Percentiles rank a stretch among this genome's conserved stretches.
Conservation (phyloP, 2,329 filamentous ascomycete species). For the Pseudocercospora crystallina region DNA sequence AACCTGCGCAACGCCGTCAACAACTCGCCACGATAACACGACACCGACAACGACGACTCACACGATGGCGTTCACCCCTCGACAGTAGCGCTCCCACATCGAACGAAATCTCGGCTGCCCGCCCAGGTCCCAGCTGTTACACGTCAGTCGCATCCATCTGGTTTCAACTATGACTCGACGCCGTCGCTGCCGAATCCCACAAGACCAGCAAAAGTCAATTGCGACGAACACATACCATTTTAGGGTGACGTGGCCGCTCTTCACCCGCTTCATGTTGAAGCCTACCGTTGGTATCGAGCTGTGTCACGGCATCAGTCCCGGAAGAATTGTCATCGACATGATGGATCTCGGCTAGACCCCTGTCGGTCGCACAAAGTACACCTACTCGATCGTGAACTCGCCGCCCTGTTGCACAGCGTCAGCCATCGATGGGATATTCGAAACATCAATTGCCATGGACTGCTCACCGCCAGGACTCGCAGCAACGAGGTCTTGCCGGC, state of each 20-base stretch:
- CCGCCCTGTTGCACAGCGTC: constrained; percentile 67
- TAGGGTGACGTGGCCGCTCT: constrained; percentile 95
- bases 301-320: constrained; percentile 41
- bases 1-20: constrained; percentile 55
- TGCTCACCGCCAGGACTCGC: constrained; percentile 86
- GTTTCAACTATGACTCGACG: no score
- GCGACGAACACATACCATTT: constrained; percentile 67
- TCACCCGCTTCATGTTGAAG: constrained; percentile 98
- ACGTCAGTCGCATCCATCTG: constrained; percentile 25
- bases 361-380: constrained; percentile 40
- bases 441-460: constrained; percentile 17
- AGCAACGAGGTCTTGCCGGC: constrained; percentile 95
- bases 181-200: not conserved
- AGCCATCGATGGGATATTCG: constrained; percentile 30
- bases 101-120: constrained; percentile 94
- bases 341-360: constrained; percentile 22
- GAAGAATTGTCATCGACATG: constrained; percentile 13
- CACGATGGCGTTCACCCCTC: constrained; percentile 95
- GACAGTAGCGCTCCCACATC: constrained; percentile 99
- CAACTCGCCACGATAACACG: not conserved
- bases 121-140: constrained; percentile 82
- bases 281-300: constrained; percentile 98
- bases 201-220: not conserved
- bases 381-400: constrained; percentile 96
- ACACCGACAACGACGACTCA: constrained; percentile 41